Base-by-base conservation (phyloP, 768 basidiomycete species). In the Pilatotrama ljubarskyi region DNA sequence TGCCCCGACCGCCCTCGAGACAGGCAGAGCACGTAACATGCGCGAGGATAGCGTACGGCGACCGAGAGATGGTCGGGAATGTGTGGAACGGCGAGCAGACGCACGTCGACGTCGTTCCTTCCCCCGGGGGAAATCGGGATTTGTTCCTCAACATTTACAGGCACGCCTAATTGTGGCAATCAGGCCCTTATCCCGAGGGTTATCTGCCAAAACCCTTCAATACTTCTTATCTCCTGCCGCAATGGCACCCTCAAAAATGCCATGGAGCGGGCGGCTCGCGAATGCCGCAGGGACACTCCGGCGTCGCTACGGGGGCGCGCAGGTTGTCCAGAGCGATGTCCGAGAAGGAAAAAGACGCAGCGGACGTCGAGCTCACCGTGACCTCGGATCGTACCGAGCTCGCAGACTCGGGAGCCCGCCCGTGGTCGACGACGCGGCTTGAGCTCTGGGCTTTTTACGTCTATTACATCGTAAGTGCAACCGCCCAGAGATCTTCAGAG, bases 1-100 rank as follows among this genome's bases (percentile, higher is more conserved):
- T 32, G 68, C 74, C 51, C 77, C 74, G 59, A 78, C 78, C 67
- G 79, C 83, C 75, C 80, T 82, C 44, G 81, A 78, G 68, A 81
- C 79, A 74, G 82, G 76, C 67, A 84, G 74, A 70, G 79, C 81
- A 71, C 85, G 84, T 80, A 78, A 73, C 80, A 80, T 80, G 61
- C 67, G 68, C 64, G 62, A 51, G 49, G 62, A 61, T 55, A 54
- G 59, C 50, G 48, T 29, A 55, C 42, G 56, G 44, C 25, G 58
- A 53, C 51, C 60, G 49, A 46, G 60, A 58, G 47, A 56, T 64
- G 61, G 64, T 64, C 65, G 65, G 47, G 65, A 62, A 62, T 61
- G 63, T 56, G 55, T 63, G 58, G 44, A 50, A 61, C 59, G 52
- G 58, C 54, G 59, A 49, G 52, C 54, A 59, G 51, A 61, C 48